Evolutionary conservation across 352 stramenopile genomes (phyloP).

Genomic region (Phytophthora ramorum): DNA sequence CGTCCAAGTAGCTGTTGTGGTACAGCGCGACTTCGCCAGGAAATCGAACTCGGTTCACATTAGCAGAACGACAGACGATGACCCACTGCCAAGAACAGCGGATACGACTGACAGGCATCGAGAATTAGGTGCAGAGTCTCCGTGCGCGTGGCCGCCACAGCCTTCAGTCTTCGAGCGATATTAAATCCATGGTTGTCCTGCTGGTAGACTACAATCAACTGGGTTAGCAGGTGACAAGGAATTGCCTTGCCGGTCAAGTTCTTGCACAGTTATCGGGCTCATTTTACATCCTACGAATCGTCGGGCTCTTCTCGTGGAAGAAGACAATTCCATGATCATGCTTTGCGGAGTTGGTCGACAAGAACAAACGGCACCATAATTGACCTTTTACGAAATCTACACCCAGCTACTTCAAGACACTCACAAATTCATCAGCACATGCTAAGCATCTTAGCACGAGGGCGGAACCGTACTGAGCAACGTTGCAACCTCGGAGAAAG

Average conservation of each 20-base stretch:
- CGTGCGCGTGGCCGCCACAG: conserved; percentile 49
- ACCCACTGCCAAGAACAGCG: background rate
- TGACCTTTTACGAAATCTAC: too few species aligned
- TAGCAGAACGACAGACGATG: conserved; percentile 5
- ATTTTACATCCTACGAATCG: too few species aligned
- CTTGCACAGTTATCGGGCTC: too few species aligned
- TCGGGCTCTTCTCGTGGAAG: too few species aligned
- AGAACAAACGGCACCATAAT: too few species aligned
- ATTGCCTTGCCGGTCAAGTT: too few species aligned
- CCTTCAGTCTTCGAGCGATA: conserved; percentile 47
- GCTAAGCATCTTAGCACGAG: conserved; percentile 13
- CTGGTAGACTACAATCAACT: background rate
- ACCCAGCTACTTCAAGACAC: too few species aligned
- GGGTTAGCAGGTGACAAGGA: too few species aligned
- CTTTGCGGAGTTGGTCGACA: too few species aligned
- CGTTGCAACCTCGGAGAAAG: conserved; percentile 9
- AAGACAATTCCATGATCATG: too few species aligned
- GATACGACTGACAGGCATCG: conserved; percentile 2
- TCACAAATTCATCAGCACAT: too few species aligned
- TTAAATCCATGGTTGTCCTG: conserved; percentile 5
- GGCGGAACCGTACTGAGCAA: conserved; percentile 9
- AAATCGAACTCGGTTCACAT: background rate
- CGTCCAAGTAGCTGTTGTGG: conserved; percentile 23
- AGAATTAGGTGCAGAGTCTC: conserved; percentile 29
- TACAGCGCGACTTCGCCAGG: conserved; percentile 13